These are phyloP conservation scores for Actinomortierella ambigua DNA, from an alignment of 371 early-diverging fungal species.

Conservation along the genomic window DNA sequence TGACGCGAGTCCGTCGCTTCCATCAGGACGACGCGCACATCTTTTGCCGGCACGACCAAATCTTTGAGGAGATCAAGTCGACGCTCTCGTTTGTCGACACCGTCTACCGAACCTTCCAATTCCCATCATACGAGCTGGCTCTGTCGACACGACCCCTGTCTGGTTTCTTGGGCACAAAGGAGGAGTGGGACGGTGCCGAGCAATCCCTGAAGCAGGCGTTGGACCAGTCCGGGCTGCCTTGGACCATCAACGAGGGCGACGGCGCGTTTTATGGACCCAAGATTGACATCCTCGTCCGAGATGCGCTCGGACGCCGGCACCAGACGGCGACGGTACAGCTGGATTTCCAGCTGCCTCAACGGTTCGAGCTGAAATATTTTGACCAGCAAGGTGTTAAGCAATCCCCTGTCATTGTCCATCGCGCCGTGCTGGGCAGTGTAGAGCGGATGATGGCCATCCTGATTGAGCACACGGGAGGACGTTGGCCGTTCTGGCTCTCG, in stretches of 20 bases:
- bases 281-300: conserved; percentile 98
- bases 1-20: conserved; percentile 94
- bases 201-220: conserved; percentile 83
- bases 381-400: conserved; percentile 54
- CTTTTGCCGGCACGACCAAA: conserved; percentile 85
- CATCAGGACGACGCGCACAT: conserved; percentile 99
- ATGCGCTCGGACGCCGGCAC: conserved; percentile 91
- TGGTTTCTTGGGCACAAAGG: conserved; percentile 94
- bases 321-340: conserved; percentile 99
- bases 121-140: conserved; percentile 82
- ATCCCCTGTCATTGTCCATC: conserved; percentile 94
- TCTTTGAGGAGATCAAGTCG: conserved; percentile 75
- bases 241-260: conserved; percentile 97
- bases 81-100: conserved; percentile 85
- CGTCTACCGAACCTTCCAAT: conserved; percentile 92
- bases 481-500: conserved; percentile 99
- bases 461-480: conserved; percentile 88
- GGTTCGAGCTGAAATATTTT: conserved; percentile 87
- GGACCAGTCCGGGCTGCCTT: conserved; percentile 75
- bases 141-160: conserved; percentile 97
- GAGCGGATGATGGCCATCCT: conserved; percentile 97
- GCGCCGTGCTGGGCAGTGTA: conserved; percentile 93
- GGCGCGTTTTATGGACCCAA: conserved; percentile 99
- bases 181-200: conserved; percentile 97
- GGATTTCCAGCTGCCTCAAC: conserved; percentile 92